Percentiles rank a stretch among this genome's conserved stretches.
Conservation (phyloP, 2,329 filamentous ascomycete species). For the Ceratocystis cacaofunesta region DNA sequence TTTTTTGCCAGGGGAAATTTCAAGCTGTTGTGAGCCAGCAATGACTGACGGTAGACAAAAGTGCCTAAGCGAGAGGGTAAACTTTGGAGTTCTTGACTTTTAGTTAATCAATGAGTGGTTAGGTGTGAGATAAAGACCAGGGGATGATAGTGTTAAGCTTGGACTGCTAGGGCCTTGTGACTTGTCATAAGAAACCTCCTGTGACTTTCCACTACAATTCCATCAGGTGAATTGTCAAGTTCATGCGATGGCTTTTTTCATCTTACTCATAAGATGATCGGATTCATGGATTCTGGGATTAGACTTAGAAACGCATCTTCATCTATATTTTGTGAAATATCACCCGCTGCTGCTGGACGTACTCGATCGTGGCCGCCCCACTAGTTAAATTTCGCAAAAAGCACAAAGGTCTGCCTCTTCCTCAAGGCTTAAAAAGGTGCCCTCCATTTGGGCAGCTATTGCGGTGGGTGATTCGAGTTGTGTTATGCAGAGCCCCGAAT, state of each 20-base stretch:
- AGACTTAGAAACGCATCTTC: not conserved
- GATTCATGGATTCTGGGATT: not conserved
- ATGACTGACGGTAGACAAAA: no score
- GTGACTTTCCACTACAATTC: no score
- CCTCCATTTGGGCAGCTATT: not conserved
- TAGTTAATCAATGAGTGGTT: no score
- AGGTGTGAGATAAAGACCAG: no score
- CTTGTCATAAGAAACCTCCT: no score
- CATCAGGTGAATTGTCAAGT: not conserved
- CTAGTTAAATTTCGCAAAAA: not conserved
- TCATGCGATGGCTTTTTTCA: not conserved
- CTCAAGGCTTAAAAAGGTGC: not conserved
- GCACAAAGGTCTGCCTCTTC: not conserved
- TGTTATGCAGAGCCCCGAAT: not conserved
- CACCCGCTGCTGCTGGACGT: not conserved
- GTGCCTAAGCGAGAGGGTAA: no score
- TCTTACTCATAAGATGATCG: not conserved
- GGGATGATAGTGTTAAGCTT: no score
- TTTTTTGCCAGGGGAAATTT: not conserved
- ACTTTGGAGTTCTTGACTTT: no score
- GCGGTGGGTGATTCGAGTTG: not conserved
- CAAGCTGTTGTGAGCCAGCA: not conserved
- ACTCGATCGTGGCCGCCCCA: not conserved
- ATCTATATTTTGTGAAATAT: not conserved
- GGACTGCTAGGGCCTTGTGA: no score